A percentile compares a stretch with the other conserved stretches of the same genome.
Conservation (phyloP, 345 rosid genomes). For the Heritiera littoralis region DNA sequence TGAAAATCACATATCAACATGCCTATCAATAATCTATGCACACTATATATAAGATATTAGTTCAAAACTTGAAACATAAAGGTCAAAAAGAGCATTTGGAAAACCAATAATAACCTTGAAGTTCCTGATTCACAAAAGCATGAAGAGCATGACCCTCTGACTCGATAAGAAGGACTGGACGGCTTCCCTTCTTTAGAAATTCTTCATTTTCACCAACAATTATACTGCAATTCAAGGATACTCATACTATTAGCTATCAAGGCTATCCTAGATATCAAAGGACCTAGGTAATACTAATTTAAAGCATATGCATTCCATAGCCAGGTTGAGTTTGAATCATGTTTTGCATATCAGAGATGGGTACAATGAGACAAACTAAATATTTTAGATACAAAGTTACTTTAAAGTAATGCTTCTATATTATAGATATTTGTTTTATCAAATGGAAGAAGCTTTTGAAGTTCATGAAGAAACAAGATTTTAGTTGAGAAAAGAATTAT, state of each 20-base stretch:
- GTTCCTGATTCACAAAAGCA: slow-evolving; percentile 73
- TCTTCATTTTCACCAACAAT: slow-evolving; percentile 53
- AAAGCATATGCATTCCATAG: slow-evolving; percentile 10
- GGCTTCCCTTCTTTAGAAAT: slow-evolving; percentile 57
- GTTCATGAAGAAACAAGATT: background rate
- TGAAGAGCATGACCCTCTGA: slow-evolving; percentile 94
- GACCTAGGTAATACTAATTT: background rate
- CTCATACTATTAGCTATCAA: slow-evolving; percentile 21
- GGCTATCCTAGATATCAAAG: background rate
- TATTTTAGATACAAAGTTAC: background rate
- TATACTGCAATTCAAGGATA: slow-evolving; percentile 47
- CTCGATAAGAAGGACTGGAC: slow-evolving; percentile 66
- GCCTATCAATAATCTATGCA: background rate
- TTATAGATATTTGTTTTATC: background rate
- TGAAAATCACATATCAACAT: background rate
- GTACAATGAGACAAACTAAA: background rate
- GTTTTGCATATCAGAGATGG: background rate
- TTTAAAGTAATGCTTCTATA: background rate
- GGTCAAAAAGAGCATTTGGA: background rate
- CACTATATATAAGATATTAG: background rate
- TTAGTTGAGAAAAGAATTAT: background rate
- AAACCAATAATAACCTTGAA: slow-evolving; percentile 50
- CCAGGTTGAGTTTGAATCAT: background rate
- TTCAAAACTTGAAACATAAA: background rate
- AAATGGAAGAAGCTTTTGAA: background rate